A percentile compares a stretch with the other conserved stretches of the same genome.
These are phyloP conservation scores for Diaporthe citri DNA, from an alignment of 2,329 filamentous ascomycete species.

Conservation along the genomic window DNA sequence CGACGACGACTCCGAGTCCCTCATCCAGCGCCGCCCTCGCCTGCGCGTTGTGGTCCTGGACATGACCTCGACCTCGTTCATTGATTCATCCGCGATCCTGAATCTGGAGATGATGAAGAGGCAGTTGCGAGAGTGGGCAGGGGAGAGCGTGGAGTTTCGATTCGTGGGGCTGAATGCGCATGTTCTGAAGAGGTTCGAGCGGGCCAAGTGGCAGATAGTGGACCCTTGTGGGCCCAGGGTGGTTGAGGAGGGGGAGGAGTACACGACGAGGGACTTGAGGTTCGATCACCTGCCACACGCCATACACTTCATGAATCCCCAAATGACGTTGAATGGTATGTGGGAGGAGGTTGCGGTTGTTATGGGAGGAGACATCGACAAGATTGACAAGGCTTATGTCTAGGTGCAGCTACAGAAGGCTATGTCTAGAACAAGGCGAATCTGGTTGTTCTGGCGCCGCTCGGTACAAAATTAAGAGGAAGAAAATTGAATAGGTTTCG, in stretches of 20 bases:
- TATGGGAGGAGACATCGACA: constrained; percentile 1
- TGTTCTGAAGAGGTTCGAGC: constrained; percentile 26
- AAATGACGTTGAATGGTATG: constrained; percentile 11
- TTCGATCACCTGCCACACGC: constrained; percentile 24
- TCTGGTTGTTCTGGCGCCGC: neutral
- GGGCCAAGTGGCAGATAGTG: constrained; percentile 27
- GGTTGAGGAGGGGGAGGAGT: neutral
- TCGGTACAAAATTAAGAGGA: neutral
- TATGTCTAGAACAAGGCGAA: neutral
- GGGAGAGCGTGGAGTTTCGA: constrained; percentile 17
- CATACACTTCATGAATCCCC: constrained; percentile 17
- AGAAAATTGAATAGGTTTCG: neutral
- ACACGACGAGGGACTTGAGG: constrained; percentile 4
- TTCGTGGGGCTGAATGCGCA: constrained; percentile 28
- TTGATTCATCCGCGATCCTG: constrained; percentile 52
- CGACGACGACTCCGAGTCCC: neutral
- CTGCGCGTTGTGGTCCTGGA: constrained; percentile 39
- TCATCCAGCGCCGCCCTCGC: constrained; percentile 4
- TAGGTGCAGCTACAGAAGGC: neutral
- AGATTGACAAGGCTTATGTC: constrained; percentile 17
- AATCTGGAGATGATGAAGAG: constrained; percentile 40
- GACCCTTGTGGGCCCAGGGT: constrained; percentile 12
- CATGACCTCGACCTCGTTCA: constrained; percentile 51
- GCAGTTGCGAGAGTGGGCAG: constrained; percentile 32
- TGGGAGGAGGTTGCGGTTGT: constrained; percentile 26